Evolutionary conservation across 73 alveolate genomes (phyloP).

Genomic region (Paramecium sonneborni): DNA sequence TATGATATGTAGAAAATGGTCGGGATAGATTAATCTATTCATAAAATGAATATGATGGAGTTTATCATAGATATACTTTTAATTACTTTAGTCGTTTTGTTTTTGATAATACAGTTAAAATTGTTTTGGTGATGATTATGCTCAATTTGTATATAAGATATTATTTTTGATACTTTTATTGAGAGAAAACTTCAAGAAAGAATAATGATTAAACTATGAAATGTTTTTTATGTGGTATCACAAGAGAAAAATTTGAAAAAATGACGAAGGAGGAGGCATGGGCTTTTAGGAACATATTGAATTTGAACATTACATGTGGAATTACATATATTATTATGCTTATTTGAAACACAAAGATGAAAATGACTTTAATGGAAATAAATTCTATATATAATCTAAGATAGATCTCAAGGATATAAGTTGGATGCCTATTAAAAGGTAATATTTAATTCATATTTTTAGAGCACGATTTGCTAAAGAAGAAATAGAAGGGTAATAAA

Average conservation of each 20-base stretch:
- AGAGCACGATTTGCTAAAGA: constrained; percentile 4
- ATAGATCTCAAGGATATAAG: constrained; percentile 78
- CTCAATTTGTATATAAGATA: constrained; percentile 94
- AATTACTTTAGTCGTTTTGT: constrained; percentile 72
- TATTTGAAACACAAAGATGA: constrained; percentile 85
- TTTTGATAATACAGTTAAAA: constrained; percentile 87
- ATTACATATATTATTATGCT: constrained; percentile 89
- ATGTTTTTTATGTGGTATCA: constrained; percentile 92
- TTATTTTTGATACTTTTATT: constrained; percentile 94
- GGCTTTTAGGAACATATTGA: constrained; percentile 73
- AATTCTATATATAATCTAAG: constrained; percentile 81
- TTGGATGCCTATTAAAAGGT: constrained; percentile 89
- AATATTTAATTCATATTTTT: background rate
- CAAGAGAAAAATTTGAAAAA: constrained; percentile 88
- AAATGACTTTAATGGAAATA: constrained; percentile 93
- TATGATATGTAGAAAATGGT: background rate
- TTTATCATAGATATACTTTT: background rate
- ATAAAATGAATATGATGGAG: background rate
- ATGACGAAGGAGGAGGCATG: constrained; percentile 60
- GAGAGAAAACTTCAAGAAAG: constrained; percentile 84
- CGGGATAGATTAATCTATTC: background rate
- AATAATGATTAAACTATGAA: constrained; percentile 80
- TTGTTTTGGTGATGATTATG: constrained; percentile 84
- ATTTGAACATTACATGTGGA: constrained; percentile 84
- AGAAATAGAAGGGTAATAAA: background rate